phyloP scores from a whole-genome alignment of 2,329 filamentous ascomycete genomes.

The Pezicula radicicola region DNA sequence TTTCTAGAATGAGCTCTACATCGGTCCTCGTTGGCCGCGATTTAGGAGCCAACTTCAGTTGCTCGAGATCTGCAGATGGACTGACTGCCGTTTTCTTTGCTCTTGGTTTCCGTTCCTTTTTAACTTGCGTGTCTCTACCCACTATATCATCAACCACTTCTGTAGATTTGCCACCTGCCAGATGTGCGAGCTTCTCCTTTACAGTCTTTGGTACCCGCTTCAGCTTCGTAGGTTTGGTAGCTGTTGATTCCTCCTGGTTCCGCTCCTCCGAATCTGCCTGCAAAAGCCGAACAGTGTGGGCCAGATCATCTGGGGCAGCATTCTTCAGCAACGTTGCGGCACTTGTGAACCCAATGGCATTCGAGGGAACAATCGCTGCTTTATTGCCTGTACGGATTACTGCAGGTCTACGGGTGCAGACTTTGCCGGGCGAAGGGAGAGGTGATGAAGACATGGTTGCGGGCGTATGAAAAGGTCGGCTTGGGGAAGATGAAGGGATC shows the following conservation, averaged over 20 bases:
- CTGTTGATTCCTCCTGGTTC: constrained; percentile 15
- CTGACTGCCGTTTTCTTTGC: constrained; percentile 18
- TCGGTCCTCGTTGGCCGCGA: constrained; percentile 18
- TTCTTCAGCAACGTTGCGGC: constrained; percentile 30
- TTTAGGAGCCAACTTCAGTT: too few relatives aligned
- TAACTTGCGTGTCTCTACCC: constrained; percentile 11
- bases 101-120: constrained; percentile 15
- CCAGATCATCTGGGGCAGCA: constrained; percentile 1
- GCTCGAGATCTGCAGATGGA: background rate
- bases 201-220: background rate
- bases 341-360: constrained; percentile 38
- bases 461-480: constrained; percentile 13
- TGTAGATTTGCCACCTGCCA: background rate
- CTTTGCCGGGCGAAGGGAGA: constrained; percentile 48
- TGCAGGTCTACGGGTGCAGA: constrained; percentile 37
- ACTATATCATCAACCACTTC: background rate
- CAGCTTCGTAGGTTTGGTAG: background rate
- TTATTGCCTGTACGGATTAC: constrained; percentile 33
- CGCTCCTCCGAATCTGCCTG: background rate
- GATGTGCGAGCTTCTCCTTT: background rate
- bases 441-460: constrained; percentile 26
- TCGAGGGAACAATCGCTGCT: constrained; percentile 33
- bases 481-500: constrained; percentile 27
- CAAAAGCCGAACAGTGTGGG: constrained; percentile 15
- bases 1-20: background rate